A percentile compares a stretch with the other conserved stretches of the same genome.
phyloP scores from a whole-genome alignment of 441 rosid genomes.

The Hura crepitans region DNA sequence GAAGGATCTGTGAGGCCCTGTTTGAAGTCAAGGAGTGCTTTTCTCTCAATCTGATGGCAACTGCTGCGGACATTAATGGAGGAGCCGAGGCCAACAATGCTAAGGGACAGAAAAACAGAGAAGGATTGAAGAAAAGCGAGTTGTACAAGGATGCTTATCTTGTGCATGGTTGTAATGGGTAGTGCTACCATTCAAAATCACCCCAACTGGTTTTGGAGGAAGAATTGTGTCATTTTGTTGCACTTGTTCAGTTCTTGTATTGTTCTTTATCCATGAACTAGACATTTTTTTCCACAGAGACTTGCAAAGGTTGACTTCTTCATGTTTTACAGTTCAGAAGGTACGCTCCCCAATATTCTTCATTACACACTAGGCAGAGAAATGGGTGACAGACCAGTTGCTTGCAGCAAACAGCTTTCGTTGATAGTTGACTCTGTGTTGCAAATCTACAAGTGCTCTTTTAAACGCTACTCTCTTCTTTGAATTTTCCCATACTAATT shows the following conservation, averaged over 20 bases:
- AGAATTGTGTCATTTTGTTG: too few species aligned
- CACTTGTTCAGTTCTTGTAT: too few species aligned
- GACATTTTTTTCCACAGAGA: not conserved
- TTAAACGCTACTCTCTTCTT: too few species aligned
- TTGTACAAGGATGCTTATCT: not conserved
- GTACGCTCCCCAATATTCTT: not conserved
- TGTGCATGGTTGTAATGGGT: not conserved
- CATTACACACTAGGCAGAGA: not conserved
- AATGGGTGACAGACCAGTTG: not conserved
- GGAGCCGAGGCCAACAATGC: not conserved
- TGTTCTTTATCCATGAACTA: not conserved
- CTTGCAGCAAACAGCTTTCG: not conserved
- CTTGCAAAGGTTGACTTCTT: not conserved
- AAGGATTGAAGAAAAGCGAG: not conserved
- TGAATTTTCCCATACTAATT: too few species aligned
- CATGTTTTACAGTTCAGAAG: not conserved
- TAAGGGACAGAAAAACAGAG: not conserved
- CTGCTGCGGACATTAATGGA: not conserved
- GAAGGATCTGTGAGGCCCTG: conserved; percentile 28
- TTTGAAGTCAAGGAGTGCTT: conserved; percentile 28
- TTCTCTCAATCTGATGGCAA: conserved; percentile 21
- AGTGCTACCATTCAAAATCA: not conserved
- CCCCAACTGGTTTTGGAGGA: not conserved
- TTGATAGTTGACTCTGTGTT: too few species aligned
- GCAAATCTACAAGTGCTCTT: too few species aligned